phyloP scores from a whole-genome alignment of 176 grass and related monocot species.

The Carex cristatella region DNA sequence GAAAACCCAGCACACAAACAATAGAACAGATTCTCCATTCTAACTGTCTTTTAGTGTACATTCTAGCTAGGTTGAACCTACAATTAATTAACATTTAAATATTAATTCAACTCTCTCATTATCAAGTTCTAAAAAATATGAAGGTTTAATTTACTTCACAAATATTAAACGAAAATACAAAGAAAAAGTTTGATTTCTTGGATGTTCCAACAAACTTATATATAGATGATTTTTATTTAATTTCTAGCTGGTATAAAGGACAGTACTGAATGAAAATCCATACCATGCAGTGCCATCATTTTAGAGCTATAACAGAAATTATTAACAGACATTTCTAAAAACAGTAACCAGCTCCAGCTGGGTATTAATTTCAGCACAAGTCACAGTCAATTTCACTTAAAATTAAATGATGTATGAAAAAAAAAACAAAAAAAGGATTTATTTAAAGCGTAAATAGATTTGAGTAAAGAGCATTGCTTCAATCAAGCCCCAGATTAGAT shows the following conservation, averaged over 20 bases:
- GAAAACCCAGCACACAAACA: conserved; percentile 27
- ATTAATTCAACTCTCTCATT: background rate
- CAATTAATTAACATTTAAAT: conserved; percentile 2
- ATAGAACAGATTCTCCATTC: conserved; percentile 26
- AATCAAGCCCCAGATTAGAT: background rate
- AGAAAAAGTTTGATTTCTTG: background rate
- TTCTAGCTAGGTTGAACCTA: conserved; percentile 15
- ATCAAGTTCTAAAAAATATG: background rate
- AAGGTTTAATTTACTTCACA: background rate
- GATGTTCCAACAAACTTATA: background rate
- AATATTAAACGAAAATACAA: background rate
- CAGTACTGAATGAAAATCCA: background rate
- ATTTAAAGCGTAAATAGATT: background rate
- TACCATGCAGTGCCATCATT: background rate
- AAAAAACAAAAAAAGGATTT: background rate
- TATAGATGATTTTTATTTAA: background rate
- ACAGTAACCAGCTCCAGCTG: background rate
- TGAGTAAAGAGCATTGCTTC: background rate
- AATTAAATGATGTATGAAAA: background rate
- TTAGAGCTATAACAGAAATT: background rate
- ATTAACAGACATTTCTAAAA: background rate
- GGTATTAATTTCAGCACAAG: background rate
- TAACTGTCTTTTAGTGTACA: conserved; percentile 12
- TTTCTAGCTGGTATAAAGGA: background rate
- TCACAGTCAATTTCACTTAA: background rate